Base-by-base conservation (phyloP, 768 basidiomycete genomes). In the Suillus cothurnatus region DNA sequence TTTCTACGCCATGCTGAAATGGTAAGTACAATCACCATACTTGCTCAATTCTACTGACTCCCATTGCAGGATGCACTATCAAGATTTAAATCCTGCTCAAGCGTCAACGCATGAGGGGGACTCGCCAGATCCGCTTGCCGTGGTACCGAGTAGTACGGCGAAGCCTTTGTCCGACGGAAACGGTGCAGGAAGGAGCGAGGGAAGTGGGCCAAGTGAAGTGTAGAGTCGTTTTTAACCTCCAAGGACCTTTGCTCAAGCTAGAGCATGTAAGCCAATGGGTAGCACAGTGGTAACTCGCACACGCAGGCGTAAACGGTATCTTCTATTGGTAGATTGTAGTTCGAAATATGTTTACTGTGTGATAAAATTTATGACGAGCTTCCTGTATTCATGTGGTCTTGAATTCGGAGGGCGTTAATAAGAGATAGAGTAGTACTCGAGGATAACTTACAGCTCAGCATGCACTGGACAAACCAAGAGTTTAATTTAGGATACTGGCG, bases 1-100 rank as follows among this genome's bases (percentile, higher is more conserved):
- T 7, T 81, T 91, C 69, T 93, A 90, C 71, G 72, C 80, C 39
- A 66, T 82, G 23, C 80, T 91, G 65, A 90, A 90, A 72, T 77
- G 70, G 82, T 83, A 66, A 67, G 79, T 77, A 23, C 31, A 45
- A 31, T 28, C 47, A 32, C n/a, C 56, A 36, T 43, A 36, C 62
- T 36, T 26, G 63, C 23, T 43, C 43, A 66, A 66, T 36, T 70
- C 52, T 31, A 36, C 53, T 58, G 32, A 39, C 28, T n/a, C 43
- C 21, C 43, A 5, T 64, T 45, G 31, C 34, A 76, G 76, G 28
- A 69, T 75, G 61, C 66, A 75, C 49, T 75, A 75, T 61, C 36
- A 66, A 23, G 72, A 77, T 57, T 59, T 77, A 41, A 77, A 75
- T 39, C 76, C 74, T 45, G 62, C 72, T 7, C 76, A 75, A 23